phyloP scores from a whole-genome alignment of 2,329 filamentous ascomycete species.

The Phaeomoniella chlamydospora region DNA sequence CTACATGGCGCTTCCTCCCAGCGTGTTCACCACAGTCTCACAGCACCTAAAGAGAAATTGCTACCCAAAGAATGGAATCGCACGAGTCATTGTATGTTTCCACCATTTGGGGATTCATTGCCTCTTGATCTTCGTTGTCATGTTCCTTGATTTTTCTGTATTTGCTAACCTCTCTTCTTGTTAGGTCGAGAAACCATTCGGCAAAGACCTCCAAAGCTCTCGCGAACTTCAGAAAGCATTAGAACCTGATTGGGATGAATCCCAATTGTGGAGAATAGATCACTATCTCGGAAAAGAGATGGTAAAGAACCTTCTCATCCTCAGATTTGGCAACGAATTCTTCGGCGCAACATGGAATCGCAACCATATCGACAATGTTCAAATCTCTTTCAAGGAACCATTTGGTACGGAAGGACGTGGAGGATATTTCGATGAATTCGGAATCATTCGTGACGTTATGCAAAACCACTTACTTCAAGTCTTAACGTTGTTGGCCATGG shows the following conservation, averaged over 20 bases:
- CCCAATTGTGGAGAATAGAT: slow-evolving; percentile 97
- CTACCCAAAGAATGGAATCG: slow-evolving; percentile 82
- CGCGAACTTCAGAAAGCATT: slow-evolving; percentile 88
- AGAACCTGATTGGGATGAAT: slow-evolving; percentile 95
- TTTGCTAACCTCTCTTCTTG: not conserved
- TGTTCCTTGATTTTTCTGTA: too few species aligned
- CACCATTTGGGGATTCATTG: slow-evolving; percentile 1
- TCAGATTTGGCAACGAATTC: slow-evolving; percentile 97
- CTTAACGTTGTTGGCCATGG: slow-evolving; percentile 91
- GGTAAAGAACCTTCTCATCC: slow-evolving; percentile 98
- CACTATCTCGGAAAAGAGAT: slow-evolving; percentile 99
- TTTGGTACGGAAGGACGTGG: slow-evolving; percentile 96
- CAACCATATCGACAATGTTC: slow-evolving; percentile 97
- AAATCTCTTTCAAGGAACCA: slow-evolving; percentile 98
- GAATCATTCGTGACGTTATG: slow-evolving; percentile 99
- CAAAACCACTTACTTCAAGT: slow-evolving; percentile 98
- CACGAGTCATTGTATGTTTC: slow-evolving; percentile 72
- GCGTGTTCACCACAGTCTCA: slow-evolving; percentile 94
- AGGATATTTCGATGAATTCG: slow-evolving; percentile 98
- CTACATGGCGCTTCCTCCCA: slow-evolving; percentile 97
- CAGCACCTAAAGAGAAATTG: slow-evolving; percentile 95
- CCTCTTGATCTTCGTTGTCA: too few species aligned
- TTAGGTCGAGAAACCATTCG: slow-evolving; percentile 97
- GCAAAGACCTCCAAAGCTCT: slow-evolving; percentile 89
- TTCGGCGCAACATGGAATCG: slow-evolving; percentile 98